Evolutionary conservation across 2,329 filamentous ascomycete genomes (phyloP).

Genomic region (Aspergillus quadricinctus): DNA sequence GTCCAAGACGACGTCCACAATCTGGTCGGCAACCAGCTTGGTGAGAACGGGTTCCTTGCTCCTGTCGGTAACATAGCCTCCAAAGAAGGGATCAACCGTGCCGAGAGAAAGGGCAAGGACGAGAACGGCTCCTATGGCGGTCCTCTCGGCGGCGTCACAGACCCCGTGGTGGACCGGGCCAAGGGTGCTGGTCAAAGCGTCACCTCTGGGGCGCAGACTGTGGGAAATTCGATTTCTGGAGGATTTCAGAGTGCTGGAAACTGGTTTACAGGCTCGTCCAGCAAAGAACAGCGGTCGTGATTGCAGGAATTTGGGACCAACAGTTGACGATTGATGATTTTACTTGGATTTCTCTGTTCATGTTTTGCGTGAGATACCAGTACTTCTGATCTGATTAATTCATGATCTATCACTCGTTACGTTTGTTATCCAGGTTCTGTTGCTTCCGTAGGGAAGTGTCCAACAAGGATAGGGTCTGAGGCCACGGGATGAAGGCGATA

Average conservation of each 20-base stretch:
- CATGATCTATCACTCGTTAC: not conserved
- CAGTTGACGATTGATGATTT: not conserved
- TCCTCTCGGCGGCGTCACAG: slow-evolving; percentile 8
- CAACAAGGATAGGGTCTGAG: not conserved
- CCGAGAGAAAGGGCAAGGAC: slow-evolving; percentile 52
- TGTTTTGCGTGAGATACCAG: not conserved
- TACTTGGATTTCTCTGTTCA: not conserved
- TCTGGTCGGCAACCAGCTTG: slow-evolving; percentile 47
- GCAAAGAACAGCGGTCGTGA: not conserved
- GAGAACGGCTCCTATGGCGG: slow-evolving; percentile 43
- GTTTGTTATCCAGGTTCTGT: not conserved
- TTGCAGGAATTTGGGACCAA: not conserved
- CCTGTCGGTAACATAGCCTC: slow-evolving; percentile 46
- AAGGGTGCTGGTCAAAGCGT: slow-evolving; percentile 9
- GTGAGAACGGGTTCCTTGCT: slow-evolving; percentile 48
- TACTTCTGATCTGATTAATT: not conserved
- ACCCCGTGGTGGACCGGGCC: slow-evolving; percentile 7
- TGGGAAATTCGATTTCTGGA: slow-evolving; percentile 10
- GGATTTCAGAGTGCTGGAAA: slow-evolving; percentile 8
- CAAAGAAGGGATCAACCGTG: slow-evolving; percentile 52
- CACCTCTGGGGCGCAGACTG: slow-evolving; percentile 5
- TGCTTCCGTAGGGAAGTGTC: not conserved
- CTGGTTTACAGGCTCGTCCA: not conserved
- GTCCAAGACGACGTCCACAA: slow-evolving; percentile 50
- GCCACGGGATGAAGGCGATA: not conserved